phyloP scores from a whole-genome alignment of 2,329 filamentous ascomycete genomes.

The Thelonectria rubi region DNA sequence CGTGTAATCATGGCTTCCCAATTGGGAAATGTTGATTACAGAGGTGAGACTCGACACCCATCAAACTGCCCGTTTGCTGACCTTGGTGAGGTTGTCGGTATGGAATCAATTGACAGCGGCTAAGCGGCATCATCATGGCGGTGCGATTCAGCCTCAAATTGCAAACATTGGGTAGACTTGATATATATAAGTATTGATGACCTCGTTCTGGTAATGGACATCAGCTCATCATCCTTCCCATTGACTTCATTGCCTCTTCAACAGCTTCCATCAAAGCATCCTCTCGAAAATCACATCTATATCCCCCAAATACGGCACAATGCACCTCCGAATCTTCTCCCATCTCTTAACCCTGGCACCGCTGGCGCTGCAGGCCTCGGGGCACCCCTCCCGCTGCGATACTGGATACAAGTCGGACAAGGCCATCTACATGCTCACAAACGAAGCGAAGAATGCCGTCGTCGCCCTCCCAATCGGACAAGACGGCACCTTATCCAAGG shows the following conservation, averaged over 20 bases:
- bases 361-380: not conserved
- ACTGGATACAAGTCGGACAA: slow-evolving; percentile 40
- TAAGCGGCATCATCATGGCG: not conserved
- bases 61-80: not conserved
- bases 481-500: slow-evolving; percentile 58
- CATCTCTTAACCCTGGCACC: slow-evolving; percentile 2
- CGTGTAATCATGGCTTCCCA: slow-evolving; percentile 8
- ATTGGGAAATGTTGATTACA: slow-evolving; percentile 27
- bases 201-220: not conserved
- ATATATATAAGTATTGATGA: not conserved
- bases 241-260: not conserved
- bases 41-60: too few relatives aligned
- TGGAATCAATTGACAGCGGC: not conserved
- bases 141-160: not conserved
- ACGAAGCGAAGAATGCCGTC: slow-evolving; percentile 59
- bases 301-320: not conserved
- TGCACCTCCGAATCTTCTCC: not conserved
- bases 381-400: not conserved
- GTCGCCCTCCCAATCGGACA: slow-evolving; percentile 58
- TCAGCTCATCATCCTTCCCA: not conserved
- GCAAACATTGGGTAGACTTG: not conserved
- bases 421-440: slow-evolving; percentile 66
- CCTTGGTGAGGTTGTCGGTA: not conserved
- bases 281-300: not conserved
- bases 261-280: not conserved